A percentile compares a stretch with the other conserved stretches of the same genome.
These are phyloP conservation scores for Solanum tarapatanum DNA, from an alignment of 257 asterid species.

Conservation along the genomic window DNA sequence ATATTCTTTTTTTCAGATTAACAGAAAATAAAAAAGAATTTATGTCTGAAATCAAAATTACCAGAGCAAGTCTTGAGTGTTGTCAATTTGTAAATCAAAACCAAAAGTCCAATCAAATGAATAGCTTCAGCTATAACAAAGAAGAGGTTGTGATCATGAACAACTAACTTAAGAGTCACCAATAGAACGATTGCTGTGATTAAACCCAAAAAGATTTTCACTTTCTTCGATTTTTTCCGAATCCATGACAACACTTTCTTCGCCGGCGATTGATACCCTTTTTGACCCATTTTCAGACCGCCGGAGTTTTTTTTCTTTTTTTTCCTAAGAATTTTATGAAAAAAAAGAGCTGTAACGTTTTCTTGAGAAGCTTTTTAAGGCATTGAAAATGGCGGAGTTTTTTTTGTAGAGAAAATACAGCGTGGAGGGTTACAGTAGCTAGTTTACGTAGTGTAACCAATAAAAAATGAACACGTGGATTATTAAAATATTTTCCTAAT, in stretches of 20 bases:
- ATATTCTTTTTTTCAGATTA: neutral
- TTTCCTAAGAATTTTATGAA: neutral
- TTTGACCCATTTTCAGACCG: slow-evolving; percentile 45
- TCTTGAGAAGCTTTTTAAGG: neutral
- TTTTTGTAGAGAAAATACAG: neutral
- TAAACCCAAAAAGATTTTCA: slow-evolving; percentile 45
- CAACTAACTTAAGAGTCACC: slow-evolving; percentile 49
- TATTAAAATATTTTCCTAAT: neutral
- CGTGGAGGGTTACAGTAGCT: neutral
- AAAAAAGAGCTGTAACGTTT: neutral
- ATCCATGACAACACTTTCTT: slow-evolving; percentile 60
- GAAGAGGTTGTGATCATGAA: slow-evolving; percentile 45
- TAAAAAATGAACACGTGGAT: neutral
- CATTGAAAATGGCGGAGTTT: neutral
- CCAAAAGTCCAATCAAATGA: slow-evolving; percentile 61
- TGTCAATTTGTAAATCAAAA: slow-evolving; percentile 68
- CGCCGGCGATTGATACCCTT: slow-evolving; percentile 43
- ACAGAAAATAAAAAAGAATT: neutral
- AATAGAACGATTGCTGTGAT: slow-evolving; percentile 19
- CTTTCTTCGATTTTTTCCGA: slow-evolving; percentile 68
- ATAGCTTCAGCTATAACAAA: slow-evolving; percentile 51
- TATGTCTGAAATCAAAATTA: neutral
- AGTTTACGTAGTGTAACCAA: neutral
- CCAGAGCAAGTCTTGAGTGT: slow-evolving; percentile 75
- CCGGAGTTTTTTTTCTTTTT: neutral